Evolutionary conservation across 257 asterid genomes (phyloP).

Genomic region (Petrea volubilis): DNA sequence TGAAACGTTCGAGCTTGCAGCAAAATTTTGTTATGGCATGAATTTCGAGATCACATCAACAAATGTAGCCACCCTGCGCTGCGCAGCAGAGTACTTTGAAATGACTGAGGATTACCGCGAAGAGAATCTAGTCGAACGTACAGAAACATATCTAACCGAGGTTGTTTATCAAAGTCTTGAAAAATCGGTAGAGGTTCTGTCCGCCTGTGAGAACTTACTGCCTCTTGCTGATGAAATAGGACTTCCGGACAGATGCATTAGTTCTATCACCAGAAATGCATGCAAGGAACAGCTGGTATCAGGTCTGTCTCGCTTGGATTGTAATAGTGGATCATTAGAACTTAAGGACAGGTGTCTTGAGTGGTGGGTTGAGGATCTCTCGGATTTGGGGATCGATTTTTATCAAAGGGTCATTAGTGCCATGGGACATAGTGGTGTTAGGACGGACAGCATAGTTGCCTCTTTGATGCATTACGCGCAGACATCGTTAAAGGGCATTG

Average conservation of each 20-base stretch:
- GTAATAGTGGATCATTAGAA: conserved; percentile 36
- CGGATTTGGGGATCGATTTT: conserved; percentile 43
- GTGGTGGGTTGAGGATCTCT: conserved; percentile 75
- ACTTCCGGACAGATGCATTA: conserved; percentile 36
- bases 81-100: conserved; percentile 64
- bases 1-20: conserved; percentile 67
- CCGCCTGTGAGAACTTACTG: conserved; percentile 42
- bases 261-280: conserved; percentile 50
- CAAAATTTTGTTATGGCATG: conserved; percentile 70
- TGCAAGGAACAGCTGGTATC: conserved; percentile 63
- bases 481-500: conserved; percentile 49
- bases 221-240: conserved; percentile 59
- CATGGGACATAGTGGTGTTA: conserved; percentile 52
- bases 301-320: conserved; percentile 52
- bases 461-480: conserved; percentile 66
- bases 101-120: conserved; percentile 58
- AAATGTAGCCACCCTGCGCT: conserved; percentile 60
- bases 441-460: conserved; percentile 47
- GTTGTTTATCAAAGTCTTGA: conserved; percentile 48
- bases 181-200: conserved; percentile 60
- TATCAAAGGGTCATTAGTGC: conserved; percentile 46
- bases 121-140: conserved; percentile 52
- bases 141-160: conserved; percentile 56
- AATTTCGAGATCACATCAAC: conserved; percentile 62
- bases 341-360: conserved; percentile 43